phyloP scores from a whole-genome alignment of 352 stramenopile genomes.

The Phytophthora aleatoria region DNA sequence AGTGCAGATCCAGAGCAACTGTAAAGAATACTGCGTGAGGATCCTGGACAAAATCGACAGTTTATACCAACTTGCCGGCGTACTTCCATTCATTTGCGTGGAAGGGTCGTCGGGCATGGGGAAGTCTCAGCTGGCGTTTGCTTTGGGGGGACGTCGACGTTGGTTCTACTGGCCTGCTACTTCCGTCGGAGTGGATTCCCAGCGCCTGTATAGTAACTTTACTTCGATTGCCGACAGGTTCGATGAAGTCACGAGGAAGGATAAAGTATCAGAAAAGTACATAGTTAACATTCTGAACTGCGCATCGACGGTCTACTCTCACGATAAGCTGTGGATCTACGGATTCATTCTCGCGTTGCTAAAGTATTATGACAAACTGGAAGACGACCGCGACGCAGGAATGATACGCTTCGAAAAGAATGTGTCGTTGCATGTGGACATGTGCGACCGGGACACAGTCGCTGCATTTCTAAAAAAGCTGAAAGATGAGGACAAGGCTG shows the following conservation, averaged over 20 bases:
- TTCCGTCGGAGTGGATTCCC: background rate
- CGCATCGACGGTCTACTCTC: background rate
- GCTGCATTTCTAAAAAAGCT: background rate
- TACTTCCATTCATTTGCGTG: conserved; percentile 12
- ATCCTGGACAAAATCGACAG: conserved; percentile 3
- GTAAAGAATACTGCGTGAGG: background rate
- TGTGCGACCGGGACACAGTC: background rate
- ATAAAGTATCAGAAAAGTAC: background rate
- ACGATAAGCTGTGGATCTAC: background rate
- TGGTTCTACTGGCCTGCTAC: conserved; percentile 5
- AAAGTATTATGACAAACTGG: background rate
- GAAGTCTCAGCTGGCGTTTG: conserved; percentile 10
- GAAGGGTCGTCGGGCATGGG: conserved; percentile 9
- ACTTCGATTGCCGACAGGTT: background rate
- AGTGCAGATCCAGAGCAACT: background rate
- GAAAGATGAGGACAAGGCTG: background rate
- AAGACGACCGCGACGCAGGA: background rate
- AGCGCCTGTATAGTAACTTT: background rate
- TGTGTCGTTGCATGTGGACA: background rate
- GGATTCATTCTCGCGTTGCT: conserved; percentile 1
- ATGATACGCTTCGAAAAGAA: background rate
- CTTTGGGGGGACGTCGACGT: background rate
- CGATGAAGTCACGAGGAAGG: background rate
- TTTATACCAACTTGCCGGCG: background rate
- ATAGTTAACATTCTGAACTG: background rate